phyloP scores from a whole-genome alignment of 2,329 filamentous ascomycete species.

The Orbilia javanica region DNA sequence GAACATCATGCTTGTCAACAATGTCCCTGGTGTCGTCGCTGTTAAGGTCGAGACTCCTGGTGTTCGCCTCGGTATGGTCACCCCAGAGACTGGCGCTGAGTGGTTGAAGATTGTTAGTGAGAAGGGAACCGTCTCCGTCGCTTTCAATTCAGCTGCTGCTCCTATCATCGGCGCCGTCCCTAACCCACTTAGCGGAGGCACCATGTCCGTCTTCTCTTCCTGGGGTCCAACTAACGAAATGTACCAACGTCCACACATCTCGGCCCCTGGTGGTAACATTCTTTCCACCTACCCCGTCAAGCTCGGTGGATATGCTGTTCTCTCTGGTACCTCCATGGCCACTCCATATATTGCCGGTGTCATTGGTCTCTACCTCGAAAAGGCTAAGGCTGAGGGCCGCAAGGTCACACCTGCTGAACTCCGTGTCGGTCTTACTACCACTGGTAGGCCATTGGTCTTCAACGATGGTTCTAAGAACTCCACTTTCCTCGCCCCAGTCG shows the following conservation, averaged over 20 bases:
- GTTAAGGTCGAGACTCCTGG: conserved; percentile 38
- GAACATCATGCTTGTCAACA: conserved; percentile 75
- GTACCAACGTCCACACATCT: conserved; percentile 71
- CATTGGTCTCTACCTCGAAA: conserved; percentile 70
- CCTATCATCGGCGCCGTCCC: conserved; percentile 49
- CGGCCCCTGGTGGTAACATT: conserved; percentile 72
- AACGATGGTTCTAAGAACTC: conserved; percentile 65
- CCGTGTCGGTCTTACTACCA: conserved; percentile 68
- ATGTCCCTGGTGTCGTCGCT: conserved; percentile 30
- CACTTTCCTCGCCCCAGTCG: conserved; percentile 67
- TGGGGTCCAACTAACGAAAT: conserved; percentile 75
- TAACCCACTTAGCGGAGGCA: conserved; percentile 67
- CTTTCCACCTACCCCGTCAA: conserved; percentile 71
- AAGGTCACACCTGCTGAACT: conserved; percentile 65
- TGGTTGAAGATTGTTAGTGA: conserved; percentile 40
- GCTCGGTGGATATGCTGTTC: conserved; percentile 68
- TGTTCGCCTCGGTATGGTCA: conserved; percentile 60
- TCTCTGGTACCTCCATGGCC: conserved; percentile 74
- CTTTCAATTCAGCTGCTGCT: conserved; percentile 39
- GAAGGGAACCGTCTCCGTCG: conserved; percentile 55
- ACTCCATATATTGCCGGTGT: conserved; percentile 71
- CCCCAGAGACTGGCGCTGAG: conserved; percentile 43
- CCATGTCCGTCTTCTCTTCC: conserved; percentile 70
- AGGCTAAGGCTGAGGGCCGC: conserved; percentile 68
- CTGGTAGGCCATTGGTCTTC: conserved; percentile 66